A percentile compares a stretch with the other conserved stretches of the same genome.
phyloP scores from a whole-genome alignment of 306 rosid species.

The Begonia loranthoides region DNA sequence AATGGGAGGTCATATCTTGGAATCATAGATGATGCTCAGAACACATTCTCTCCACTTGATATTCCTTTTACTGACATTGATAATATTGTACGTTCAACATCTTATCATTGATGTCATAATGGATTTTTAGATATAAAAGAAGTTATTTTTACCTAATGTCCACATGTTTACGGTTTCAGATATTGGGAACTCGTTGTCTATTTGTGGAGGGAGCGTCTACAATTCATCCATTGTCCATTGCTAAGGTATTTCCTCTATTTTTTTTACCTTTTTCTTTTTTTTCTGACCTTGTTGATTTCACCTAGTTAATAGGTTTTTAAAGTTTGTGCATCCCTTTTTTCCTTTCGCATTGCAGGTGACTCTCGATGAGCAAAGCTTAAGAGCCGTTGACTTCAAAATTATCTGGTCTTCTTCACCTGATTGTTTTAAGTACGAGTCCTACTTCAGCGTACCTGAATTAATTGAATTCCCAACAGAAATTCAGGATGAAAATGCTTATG shows the following conservation, averaged over 20 bases:
- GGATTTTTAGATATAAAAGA: neutral
- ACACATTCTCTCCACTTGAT: constrained; percentile 44
- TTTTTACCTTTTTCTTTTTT: neutral
- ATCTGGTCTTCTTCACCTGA: constrained; percentile 89
- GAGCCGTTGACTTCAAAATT: constrained; percentile 42
- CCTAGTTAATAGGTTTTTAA: neutral
- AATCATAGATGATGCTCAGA: constrained; percentile 48
- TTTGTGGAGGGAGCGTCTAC: constrained; percentile 88
- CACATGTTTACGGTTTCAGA: constrained; percentile 33
- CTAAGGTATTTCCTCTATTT: constrained; percentile 35
- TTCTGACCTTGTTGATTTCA: neutral
- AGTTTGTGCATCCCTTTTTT: neutral
- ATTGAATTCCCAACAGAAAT: constrained; percentile 91
- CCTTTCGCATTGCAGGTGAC: constrained; percentile 34
- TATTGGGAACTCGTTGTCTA: constrained; percentile 34
- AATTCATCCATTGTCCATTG: constrained; percentile 60
- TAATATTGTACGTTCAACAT: constrained; percentile 46
- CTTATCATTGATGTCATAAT: neutral
- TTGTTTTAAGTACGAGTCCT: constrained; percentile 45
- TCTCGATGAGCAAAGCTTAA: constrained; percentile 40
- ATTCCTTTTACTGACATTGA: constrained; percentile 83
- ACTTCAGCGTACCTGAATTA: constrained; percentile 68
- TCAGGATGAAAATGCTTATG: constrained; percentile 83
- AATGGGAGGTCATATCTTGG: constrained; percentile 79
- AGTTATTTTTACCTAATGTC: neutral